Evolutionary conservation across 75 land plant species (phyloP), one percentile per base, ranked within the genome.

Genomic region (Larix kaempferi): DNA sequence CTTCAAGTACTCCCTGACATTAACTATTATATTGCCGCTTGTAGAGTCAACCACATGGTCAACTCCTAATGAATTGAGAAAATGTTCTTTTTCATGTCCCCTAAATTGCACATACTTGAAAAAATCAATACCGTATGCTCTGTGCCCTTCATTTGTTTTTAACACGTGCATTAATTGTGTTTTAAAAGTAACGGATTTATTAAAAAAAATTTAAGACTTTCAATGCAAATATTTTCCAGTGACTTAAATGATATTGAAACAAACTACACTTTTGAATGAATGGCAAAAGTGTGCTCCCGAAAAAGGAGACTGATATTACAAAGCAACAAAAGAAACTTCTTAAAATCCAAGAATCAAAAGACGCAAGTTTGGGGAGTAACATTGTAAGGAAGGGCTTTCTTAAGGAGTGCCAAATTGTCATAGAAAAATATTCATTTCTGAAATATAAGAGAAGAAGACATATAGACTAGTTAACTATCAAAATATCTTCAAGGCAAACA

Each of bases 21-120:
- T 86, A 56, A 84, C 78, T 78, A 81, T 86, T 6, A 97, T 76
- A 78, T 83, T 87, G 16, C 81, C 90, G 37, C 72, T 62, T 66
- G 80, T 85, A 56, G 84, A 80, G 81, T 97, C 94, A 41, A 97
- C 89, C 4, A 91, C 98, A 76, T 84, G 88, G 72, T 97, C 99
- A 61, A 92, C 89, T 14, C 98, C 99, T 60, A 91, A 37, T 37
- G 92, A 82, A 80, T 85, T 85, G 77, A 97, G 80, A 77, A 86
- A 76, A 56, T 84, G 76, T 61, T 83, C 88, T 79, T 97, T 97
- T 67, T 91, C 92, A 62, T 69, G 74, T 59, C 99, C 99, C 86
- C 99, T 97, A 84, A 73, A 75, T 77, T 60, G 13, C 15, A 73
- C 54, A 61, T 77, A 75, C 35, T 81, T 14, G n/a, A 80, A 78